These are phyloP conservation scores for Acanthochlamys bracteata DNA, from an alignment of 106 monocot species.

Conservation along the genomic window DNA sequence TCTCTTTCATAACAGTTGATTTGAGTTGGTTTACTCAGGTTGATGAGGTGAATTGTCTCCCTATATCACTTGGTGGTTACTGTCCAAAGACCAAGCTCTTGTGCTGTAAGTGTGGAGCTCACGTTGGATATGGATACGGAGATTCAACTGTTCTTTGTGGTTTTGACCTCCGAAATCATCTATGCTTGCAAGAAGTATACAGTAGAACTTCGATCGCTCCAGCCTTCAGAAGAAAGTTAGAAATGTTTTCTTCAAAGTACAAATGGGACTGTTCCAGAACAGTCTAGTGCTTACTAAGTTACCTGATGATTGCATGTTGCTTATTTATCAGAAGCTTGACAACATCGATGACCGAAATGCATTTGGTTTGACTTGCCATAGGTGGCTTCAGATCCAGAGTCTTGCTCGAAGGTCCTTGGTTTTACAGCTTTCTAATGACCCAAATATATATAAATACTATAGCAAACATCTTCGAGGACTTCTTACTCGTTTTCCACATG, in stretches of 20 bases:
- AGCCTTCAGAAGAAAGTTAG: slow-evolving; percentile 25
- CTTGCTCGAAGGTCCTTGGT: slow-evolving; percentile 35
- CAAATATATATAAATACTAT: slow-evolving; percentile 19
- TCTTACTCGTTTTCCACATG: slow-evolving; percentile 42
- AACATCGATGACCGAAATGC: slow-evolving; percentile 34
- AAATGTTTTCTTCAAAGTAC: background rate
- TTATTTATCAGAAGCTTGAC: slow-evolving; percentile 43
- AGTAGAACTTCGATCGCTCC: slow-evolving; percentile 47
- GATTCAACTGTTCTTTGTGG: slow-evolving; percentile 34
- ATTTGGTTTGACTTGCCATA: slow-evolving; percentile 68
- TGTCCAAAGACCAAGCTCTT: slow-evolving; percentile 60
- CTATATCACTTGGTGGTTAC: slow-evolving; percentile 27
- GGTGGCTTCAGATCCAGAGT: slow-evolving; percentile 62
- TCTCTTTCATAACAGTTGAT: slow-evolving; percentile 44
- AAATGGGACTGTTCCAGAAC: background rate
- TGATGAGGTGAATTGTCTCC: slow-evolving; percentile 44
- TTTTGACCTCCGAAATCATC: slow-evolving; percentile 22
- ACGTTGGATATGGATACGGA: slow-evolving; percentile 35
- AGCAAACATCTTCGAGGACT: slow-evolving; percentile 37
- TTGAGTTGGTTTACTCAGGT: slow-evolving; percentile 68
- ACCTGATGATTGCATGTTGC: slow-evolving; percentile 40
- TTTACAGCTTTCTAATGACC: slow-evolving; percentile 43
- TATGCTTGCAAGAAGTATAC: slow-evolving; percentile 31
- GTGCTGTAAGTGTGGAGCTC: slow-evolving; percentile 50
- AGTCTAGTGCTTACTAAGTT: slow-evolving; percentile 7